Base-by-base conservation (phyloP, 2,329 filamentous ascomycete species). In the Nigrospora oryzae region DNA sequence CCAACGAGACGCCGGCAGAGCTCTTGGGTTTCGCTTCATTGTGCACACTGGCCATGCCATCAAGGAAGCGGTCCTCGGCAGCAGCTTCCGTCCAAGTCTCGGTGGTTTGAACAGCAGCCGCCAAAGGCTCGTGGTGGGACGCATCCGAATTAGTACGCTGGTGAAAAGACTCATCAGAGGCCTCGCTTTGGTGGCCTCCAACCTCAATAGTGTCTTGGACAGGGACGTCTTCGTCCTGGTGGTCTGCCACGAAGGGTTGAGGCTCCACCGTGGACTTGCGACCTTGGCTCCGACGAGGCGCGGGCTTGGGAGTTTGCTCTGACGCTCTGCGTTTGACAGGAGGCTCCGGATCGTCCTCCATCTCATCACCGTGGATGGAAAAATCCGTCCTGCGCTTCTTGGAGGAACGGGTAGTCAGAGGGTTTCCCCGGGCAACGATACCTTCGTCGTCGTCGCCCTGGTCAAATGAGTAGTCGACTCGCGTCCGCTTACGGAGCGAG, bases 171-270 rank as follows among this genome's bases (percentile, higher is more conserved):
- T 56, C 58, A 14, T 59, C 61, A 31, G 59, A 60, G 4, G 60
- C 61, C 37, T 57, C 53, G 40, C 61, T 62, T 16, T 62, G 63
- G 31, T 63, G 63, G 36, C 71, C 69, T 39, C 74, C 72, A 40
- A 79, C 75, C 53, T 79, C 71, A 48, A 79, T 79, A 13, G 74
- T 78, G 54, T 79, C 75, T 55, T 75, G 70, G 28, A 78, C 71
- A 37, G 76, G 69, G 28, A 70, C 70, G 47, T 73, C 67, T 42
- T 72, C 67, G 28, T 49, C 55, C 36, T 56, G 55, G 19, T 54
- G 53, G 14, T 58, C 50, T 28, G 55, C 46, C 5, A 53, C 47
- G 42, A 49, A 51, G 5, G 52, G 10, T 36, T 56, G 54, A 14
- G 53, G 58, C 42, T 68, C 61, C 12, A 56, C 48, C 33, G 54